A percentile compares a stretch with the other conserved stretches of the same genome.
Evolutionary conservation across 2,329 filamentous ascomycete species (phyloP).

Genomic region (Talaromyces atroroseus): DNA sequence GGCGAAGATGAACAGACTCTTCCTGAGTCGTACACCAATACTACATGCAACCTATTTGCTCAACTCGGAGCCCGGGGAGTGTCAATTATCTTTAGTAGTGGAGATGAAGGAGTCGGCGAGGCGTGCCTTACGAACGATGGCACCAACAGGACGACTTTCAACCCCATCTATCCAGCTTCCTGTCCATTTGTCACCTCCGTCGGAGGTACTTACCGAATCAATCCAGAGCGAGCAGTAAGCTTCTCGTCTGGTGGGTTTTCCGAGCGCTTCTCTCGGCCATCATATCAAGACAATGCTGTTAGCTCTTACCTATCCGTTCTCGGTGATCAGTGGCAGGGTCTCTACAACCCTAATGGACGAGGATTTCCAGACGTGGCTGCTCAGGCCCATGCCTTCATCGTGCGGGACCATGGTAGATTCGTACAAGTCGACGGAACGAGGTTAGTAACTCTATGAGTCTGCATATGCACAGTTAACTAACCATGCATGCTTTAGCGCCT

Average conservation of each 20-base stretch:
- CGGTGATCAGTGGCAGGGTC: constrained; percentile 38
- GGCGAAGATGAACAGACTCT: constrained; percentile 57
- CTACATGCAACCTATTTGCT: constrained; percentile 55
- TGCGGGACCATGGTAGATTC: constrained; percentile 34
- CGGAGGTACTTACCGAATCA: constrained; percentile 50
- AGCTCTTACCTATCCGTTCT: constrained; percentile 39
- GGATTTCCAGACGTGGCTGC: constrained; percentile 59
- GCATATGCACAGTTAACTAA: constrained; percentile 1
- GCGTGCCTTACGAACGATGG: constrained; percentile 53
- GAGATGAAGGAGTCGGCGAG: constrained; percentile 57
- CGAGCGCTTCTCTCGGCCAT: constrained; percentile 43
- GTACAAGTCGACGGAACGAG: constrained; percentile 45
- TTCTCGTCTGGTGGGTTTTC: constrained; percentile 52
- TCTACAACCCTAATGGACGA: constrained; percentile 51
- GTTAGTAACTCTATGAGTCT: constrained; percentile 17
- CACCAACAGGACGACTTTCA: constrained; percentile 47
- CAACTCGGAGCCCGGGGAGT: constrained; percentile 63
- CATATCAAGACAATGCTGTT: constrained; percentile 45
- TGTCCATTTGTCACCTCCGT: constrained; percentile 62
- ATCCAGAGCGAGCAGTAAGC: constrained; percentile 50
- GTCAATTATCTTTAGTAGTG: constrained; percentile 60
- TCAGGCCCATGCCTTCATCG: constrained; percentile 43
- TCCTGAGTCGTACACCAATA: constrained; percentile 13
- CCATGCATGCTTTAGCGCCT: constrained; percentile 39
- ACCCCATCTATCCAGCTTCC: constrained; percentile 51